Evolutionary conservation across 2,329 filamentous ascomycete genomes (phyloP).

Genomic region (Onygenales sp.): DNA sequence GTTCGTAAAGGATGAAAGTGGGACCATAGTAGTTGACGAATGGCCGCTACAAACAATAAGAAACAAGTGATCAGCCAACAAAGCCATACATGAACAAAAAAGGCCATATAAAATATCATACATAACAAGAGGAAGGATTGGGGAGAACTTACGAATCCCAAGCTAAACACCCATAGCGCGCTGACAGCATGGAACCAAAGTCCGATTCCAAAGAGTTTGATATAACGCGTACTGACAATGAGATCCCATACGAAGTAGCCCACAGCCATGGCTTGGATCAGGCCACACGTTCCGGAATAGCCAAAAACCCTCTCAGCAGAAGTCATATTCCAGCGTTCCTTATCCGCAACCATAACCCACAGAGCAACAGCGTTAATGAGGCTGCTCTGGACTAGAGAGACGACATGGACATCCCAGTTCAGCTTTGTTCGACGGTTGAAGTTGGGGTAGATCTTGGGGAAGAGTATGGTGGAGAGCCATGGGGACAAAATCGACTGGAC

Average conservation of each 20-base stretch:
- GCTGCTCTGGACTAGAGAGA: constrained; percentile 50
- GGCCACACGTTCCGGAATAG: constrained; percentile 49
- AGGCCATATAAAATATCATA: constrained; percentile 2
- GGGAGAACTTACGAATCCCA: constrained; percentile 51
- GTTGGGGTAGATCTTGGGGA: constrained; percentile 45
- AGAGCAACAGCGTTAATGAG: constrained; percentile 48
- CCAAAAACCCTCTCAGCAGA: constrained; percentile 48
- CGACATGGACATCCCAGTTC: constrained; percentile 60
- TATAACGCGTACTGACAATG: constrained; percentile 44
- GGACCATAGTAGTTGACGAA: constrained; percentile 58
- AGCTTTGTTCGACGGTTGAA: constrained; percentile 48
- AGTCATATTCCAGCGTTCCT: constrained; percentile 46
- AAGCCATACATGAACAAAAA: background rate
- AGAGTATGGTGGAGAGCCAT: constrained; percentile 42
- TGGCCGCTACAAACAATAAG: constrained; percentile 40
- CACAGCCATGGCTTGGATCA: constrained; percentile 51
- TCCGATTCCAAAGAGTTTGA: constrained; percentile 51
- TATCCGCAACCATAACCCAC: constrained; percentile 48
- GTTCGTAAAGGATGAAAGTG: constrained; percentile 58
- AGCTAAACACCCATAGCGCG: constrained; percentile 50
- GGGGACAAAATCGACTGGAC: constrained; percentile 48
- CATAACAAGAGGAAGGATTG: background rate
- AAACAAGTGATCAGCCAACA: background rate
- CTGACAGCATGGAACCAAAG: constrained; percentile 54
- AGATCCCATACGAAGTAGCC: constrained; percentile 60